These are phyloP conservation scores for Heracleum sosnowskyi DNA, from an alignment of 129 eudicot species.

Conservation along the genomic window DNA sequence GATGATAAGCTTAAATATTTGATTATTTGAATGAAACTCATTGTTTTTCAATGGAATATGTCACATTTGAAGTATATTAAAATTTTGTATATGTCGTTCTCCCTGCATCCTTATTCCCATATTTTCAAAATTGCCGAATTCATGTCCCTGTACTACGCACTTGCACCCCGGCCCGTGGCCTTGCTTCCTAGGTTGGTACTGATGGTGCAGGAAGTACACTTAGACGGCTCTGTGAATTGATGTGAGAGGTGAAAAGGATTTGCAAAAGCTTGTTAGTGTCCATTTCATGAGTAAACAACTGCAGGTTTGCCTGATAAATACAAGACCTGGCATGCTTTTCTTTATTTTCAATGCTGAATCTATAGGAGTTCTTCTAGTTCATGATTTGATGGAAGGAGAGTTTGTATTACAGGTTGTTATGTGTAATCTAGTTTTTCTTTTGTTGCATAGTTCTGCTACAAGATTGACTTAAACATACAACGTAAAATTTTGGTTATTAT, in stretches of 20 bases:
- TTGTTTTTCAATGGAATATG: no score
- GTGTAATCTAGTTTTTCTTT: background rate
- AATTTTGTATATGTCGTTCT: no score
- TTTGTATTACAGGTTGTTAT: conserved; percentile 71
- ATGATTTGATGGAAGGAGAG: conserved; percentile 81
- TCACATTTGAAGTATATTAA: no score
- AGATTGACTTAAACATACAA: conserved; percentile 3
- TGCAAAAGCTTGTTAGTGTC: conserved; percentile 83
- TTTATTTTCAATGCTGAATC: conserved; percentile 82
- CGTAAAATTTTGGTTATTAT: background rate
- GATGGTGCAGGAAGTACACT: conserved; percentile 93
- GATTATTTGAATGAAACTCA: no score
- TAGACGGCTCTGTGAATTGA: conserved; percentile 63
- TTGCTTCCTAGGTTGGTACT: conserved; percentile 44
- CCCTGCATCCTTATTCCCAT: no score
- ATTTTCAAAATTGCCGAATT: no score
- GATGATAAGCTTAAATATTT: no score
- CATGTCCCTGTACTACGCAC: no score
- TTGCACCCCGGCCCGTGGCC: conserved; percentile 26
- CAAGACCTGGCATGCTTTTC: conserved; percentile 92
- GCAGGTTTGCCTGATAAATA: conserved; percentile 57
- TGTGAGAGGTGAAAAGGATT: conserved; percentile 72
- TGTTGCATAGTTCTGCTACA: conserved; percentile 3
- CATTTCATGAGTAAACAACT: conserved; percentile 66
- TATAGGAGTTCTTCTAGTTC: conserved; percentile 94